Percentiles rank a stretch among this genome's conserved stretches.
These are phyloP conservation scores for Taiozyma sp. DNA, from an alignment of 1,139 yeast species.

Conservation along the genomic window DNA sequence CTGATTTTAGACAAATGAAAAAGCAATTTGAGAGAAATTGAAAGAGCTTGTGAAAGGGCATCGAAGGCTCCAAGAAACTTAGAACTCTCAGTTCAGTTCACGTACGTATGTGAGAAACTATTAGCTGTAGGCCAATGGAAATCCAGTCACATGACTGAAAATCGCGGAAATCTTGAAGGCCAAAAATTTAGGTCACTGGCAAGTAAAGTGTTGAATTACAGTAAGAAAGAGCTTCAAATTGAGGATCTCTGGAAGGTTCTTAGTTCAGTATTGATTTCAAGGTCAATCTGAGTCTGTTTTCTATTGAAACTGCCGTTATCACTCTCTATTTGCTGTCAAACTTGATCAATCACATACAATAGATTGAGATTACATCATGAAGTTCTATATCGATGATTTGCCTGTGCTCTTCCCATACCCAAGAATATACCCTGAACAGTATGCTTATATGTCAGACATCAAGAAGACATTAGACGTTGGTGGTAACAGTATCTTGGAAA, in stretches of 20 bases:
- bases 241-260: background rate
- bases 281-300: background rate
- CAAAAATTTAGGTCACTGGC: background rate
- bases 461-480: constrained; percentile 93
- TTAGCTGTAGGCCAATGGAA: no score
- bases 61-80: no score
- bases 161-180: background rate
- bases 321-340: background rate
- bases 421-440: constrained; percentile 94
- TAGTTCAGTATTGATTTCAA: background rate
- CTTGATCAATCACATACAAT: background rate
- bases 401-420: constrained; percentile 98
- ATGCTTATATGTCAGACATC: constrained; percentile 94
- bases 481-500: constrained; percentile 94
- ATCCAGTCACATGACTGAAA: background rate
- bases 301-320: background rate
- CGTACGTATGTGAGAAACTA: no score
- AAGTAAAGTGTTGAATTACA: background rate
- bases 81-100: no score
- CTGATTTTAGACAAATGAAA: no score
- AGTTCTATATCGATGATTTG: constrained; percentile 84
- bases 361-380: constrained; percentile 8
- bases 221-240: background rate
- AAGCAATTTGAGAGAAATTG: no score
- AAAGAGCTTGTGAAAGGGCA: no score